phyloP scores from a whole-genome alignment of 129 eudicot genomes.

The Cynara cardunculus region DNA sequence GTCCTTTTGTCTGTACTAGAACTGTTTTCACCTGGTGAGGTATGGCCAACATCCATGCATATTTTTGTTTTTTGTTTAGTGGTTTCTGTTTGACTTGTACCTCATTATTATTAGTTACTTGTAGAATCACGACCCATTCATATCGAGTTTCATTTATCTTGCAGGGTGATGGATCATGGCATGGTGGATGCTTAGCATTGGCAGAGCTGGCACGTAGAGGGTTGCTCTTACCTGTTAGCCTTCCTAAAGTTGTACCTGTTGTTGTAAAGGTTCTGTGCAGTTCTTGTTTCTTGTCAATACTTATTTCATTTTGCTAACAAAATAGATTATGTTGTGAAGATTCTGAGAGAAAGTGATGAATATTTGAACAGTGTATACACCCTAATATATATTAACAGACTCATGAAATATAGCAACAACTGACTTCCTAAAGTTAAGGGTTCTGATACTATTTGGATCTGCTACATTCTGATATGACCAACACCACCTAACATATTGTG shows the following conservation, averaged over 20 bases:
- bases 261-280: constrained; percentile 62
- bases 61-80: constrained; percentile 12
- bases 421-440: not conserved
- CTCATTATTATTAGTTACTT: not conserved
- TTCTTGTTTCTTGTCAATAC: not conserved
- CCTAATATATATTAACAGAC: not conserved
- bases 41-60: constrained; percentile 28
- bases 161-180: constrained; percentile 99
- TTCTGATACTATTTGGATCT: not conserved
- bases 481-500: not conserved
- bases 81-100: not conserved
- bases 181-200: constrained; percentile 98
- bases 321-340: not conserved
- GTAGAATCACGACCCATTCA: not conserved
- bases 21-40: constrained; percentile 97
- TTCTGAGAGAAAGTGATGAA: not conserved
- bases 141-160: not conserved
- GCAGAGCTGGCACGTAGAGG: constrained; percentile 99
- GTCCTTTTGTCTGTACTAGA: constrained; percentile 87
- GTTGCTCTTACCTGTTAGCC: constrained; percentile 87
- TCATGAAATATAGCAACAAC: not conserved
- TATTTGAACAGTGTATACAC: not conserved
- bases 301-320: not conserved
- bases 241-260: constrained; percentile 94
- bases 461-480: not conserved